phyloP scores from a whole-genome alignment of 192 early-diverging fungal genomes.

The Mortierella claussenii region DNA sequence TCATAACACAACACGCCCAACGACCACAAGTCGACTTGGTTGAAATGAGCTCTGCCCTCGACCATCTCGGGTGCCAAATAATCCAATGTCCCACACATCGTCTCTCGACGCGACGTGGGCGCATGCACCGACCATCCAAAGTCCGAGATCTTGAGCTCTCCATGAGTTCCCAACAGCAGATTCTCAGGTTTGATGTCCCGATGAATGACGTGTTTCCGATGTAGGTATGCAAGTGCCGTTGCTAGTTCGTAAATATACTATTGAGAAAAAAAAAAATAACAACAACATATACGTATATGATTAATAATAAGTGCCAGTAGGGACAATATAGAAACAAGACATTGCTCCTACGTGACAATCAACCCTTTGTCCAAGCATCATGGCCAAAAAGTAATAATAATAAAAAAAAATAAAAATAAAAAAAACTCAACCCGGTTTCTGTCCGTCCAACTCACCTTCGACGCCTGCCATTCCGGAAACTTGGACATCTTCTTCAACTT shows the following conservation, averaged over 20 bases:
- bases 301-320: neutral
- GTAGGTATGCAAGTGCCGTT: slow-evolving; percentile 85
- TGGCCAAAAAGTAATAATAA: too few relatives aligned
- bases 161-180: slow-evolving; percentile 83
- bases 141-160: slow-evolving; percentile 95
- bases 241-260: slow-evolving; percentile 93
- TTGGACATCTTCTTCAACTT: slow-evolving; percentile 72
- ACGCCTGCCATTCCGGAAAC: slow-evolving; percentile 80
- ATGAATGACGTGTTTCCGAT: slow-evolving; percentile 93
- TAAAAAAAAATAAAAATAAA: neutral
- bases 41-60: slow-evolving; percentile 82
- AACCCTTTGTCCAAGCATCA: too few relatives aligned
- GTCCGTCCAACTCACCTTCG: slow-evolving; percentile 58
- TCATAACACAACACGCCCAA: slow-evolving; percentile 94
- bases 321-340: too few relatives aligned
- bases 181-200: slow-evolving; percentile 98
- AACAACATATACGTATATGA: neutral
- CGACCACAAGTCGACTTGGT: slow-evolving; percentile 91
- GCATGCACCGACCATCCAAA: slow-evolving; percentile 98
- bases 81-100: slow-evolving; percentile 95
- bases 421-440: neutral
- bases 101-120: slow-evolving; percentile 79
- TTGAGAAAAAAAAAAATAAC: neutral
- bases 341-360: too few relatives aligned
- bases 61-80: slow-evolving; percentile 98